Base-by-base conservation (phyloP, 345 rosid genomes). In the Linum trigynum region DNA sequence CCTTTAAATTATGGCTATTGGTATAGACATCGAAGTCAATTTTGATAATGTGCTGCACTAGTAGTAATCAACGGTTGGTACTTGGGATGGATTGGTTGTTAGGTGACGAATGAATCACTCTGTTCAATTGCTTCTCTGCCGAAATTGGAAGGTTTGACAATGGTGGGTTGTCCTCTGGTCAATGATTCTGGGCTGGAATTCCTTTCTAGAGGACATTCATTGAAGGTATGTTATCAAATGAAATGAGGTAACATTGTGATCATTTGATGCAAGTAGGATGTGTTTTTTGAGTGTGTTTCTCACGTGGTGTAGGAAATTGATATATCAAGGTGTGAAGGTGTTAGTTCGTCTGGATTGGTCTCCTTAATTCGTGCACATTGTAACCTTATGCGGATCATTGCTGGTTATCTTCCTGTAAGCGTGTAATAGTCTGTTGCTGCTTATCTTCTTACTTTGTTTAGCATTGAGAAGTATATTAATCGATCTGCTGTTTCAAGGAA, bases 101-200 rank as follows among this genome's bases (percentile, higher is more conserved):
- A 92, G 97, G 83, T 90, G 56, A 84, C 96, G 7, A 88, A 69
- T 75, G 87, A 90, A 58, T 90, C 90, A 0, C 77, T 90, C 11
- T 71, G 75, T 42, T 82, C 92, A 0, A 83, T 88, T 72, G 84
- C 97, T 65, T 64, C 81, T 48, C 67, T 92, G 67, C 65, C 76
- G 57, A 81, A 84, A 71, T 80, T 92, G 66, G 94, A 88, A 74
- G 79, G 63, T 69, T 79, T 92, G 71, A 71, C 69, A 56, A 72
- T 90, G 83, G 83, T 79, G 38, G 77, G 76, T 2, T 92, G 97
- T 65, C 74, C 86, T 65, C 71, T 82, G 56, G 76, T 92, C 38
- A 83, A 86, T 75, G 90, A 88, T 76, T 69, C 38, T 69, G 98
- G 94, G 15, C 71, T 88, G 67, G 74, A 71, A 56, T 84, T 68